These are phyloP conservation scores for Phytophthora megakarya DNA, from an alignment of 352 stramenopile species.

Conservation along the genomic window DNA sequence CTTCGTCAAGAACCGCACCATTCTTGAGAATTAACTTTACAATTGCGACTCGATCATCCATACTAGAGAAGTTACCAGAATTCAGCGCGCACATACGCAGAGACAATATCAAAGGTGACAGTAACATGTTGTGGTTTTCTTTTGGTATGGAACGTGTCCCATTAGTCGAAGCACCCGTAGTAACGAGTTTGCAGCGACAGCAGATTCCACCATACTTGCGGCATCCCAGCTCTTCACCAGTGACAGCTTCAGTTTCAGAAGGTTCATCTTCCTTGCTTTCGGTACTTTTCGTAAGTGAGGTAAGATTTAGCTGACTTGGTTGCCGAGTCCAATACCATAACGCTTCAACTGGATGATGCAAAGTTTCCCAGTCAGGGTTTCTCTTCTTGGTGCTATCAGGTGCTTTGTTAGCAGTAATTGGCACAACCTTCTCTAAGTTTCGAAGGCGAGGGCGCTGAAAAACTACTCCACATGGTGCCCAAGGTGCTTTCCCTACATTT, in stretches of 20 bases:
- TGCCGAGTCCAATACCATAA: conserved; percentile 39
- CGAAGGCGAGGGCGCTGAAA: conserved; percentile 25
- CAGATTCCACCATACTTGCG: conserved; percentile 38
- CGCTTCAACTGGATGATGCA: conserved; percentile 26
- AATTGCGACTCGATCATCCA: conserved; percentile 22
- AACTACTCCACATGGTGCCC: conserved; percentile 51
- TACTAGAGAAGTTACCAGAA: background rate
- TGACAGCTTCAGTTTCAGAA: background rate
- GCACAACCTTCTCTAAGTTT: background rate
- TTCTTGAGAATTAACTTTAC: conserved; percentile 36
- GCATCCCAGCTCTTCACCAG: conserved; percentile 27
- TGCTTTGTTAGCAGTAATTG: background rate
- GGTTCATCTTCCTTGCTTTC: background rate
- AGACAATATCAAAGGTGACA: conserved; percentile 40
- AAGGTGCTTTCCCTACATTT: conserved; percentile 34
- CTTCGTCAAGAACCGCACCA: conserved; percentile 31
- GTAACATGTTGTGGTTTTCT: background rate
- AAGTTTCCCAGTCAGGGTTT: conserved; percentile 13
- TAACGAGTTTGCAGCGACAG: conserved; percentile 2
- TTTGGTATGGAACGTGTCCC: background rate
- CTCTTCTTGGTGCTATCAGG: background rate
- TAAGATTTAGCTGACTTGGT: background rate
- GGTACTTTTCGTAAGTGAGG: background rate
- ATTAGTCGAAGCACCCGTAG: background rate
- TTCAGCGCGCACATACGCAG: conserved; percentile 35